These are phyloP conservation scores for Calycina herbarum DNA, from an alignment of 2,329 filamentous ascomycete species.

Conservation along the genomic window DNA sequence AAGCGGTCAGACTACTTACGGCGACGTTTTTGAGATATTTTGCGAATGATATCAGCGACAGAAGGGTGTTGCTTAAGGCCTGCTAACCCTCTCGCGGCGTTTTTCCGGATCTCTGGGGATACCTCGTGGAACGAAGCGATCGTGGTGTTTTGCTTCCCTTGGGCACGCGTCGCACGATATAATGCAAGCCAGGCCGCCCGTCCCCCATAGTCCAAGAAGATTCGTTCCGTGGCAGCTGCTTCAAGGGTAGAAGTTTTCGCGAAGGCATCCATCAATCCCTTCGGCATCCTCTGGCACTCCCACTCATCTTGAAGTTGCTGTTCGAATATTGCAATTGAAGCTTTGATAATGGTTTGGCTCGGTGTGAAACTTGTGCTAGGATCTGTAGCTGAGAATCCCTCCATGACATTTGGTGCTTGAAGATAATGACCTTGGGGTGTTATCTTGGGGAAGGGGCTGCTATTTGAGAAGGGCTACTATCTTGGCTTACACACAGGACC, in stretches of 20 bases:
- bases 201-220: constrained; percentile 4
- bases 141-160: not conserved
- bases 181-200: not conserved
- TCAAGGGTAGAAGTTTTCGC: not conserved
- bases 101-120: not conserved
- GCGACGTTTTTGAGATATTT: not conserved
- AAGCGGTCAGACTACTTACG: not conserved
- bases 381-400: not conserved
- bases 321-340: not conserved
- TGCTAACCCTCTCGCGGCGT: not conserved
- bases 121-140: not conserved
- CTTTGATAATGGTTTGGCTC: not conserved
- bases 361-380: not conserved
- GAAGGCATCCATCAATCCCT: not conserved
- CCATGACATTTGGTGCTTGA: too few relatives aligned
- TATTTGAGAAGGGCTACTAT: too few relatives aligned
- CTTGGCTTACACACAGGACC: too few relatives aligned
- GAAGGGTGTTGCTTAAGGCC: not conserved
- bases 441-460: too few relatives aligned
- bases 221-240: not conserved
- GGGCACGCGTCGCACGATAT: not conserved
- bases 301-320: not conserved
- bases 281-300: not conserved
- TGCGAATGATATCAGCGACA: not conserved
- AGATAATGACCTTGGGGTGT: too few relatives aligned